Evolutionary conservation across 768 basidiomycete genomes (phyloP), one percentile per base, ranked within the genome.

Genomic region (Russula brevipes): DNA sequence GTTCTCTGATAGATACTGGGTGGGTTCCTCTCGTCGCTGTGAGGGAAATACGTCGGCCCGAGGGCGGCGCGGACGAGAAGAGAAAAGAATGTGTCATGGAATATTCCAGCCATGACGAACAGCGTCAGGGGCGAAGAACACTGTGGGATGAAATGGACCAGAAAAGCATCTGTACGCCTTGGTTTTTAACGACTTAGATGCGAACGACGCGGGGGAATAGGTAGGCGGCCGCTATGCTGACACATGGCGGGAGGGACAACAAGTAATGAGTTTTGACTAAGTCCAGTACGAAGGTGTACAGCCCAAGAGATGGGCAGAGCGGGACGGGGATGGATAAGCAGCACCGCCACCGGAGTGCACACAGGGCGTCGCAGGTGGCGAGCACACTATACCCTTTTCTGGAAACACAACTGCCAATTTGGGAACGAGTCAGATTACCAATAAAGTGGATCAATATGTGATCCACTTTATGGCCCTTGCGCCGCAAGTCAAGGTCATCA

Each of bases 21-120:
- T 17, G 55, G 54, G 54, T 58, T 54, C n/a, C 41, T 70, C 51
- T 42, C 64, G 19, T 70, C 69, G 12, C 12, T 24, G 42, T 69
- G 59, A 41, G 61, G 67, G 64, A 60, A 75, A 46, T 55, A 68
- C 11, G 46, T 60, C 57, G 61, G 70, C 5, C 64, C 66, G 14
- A 73, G 72, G 16, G 68, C 14, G 36, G 68, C 67, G 54, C 73
- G 71, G 58, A 74, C 57, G 44, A 73, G 16, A 53, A 71, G 63
- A 7, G 73, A 73, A 51, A 72, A 59, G 36, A 71, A 67, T 14
- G 73, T 70, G 60, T 74, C 73, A 47, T 72, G 70, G 35, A 75
- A 64, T 35, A 74, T 50, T 42, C 69, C 68, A 45, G 66, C 19
- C 64, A 65, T 65, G 31, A 36, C 10, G 49, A 30, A 44, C 38